Base-by-base conservation (phyloP, 768 basidiomycete species). In the Leccinum arenicola region DNA sequence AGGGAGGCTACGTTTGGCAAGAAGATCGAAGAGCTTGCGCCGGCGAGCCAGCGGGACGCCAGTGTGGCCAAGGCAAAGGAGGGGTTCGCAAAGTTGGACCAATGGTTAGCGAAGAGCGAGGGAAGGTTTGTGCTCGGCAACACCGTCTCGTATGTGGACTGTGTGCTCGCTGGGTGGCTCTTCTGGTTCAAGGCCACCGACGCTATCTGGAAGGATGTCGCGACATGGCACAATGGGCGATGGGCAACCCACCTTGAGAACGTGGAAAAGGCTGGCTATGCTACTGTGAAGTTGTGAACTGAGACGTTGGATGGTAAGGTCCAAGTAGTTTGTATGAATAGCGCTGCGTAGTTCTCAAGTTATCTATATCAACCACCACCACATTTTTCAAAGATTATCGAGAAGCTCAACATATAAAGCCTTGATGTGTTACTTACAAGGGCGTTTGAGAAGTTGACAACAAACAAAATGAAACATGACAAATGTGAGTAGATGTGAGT, bases 61-160 rank as follows among this genome's bases (percentile, higher is more conserved):
- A 63, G 68, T 31, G 67, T 74, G 72, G 66, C 58, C 17, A 66
- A 72, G 53, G 55, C 62, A 8, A 68, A 69, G 63, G 66, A 58
- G 15, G 74, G 56, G 3, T 60, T 73, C n/a, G 55, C 14, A 0
- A 66, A 55, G 27, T 49, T 80, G 8, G 69, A 68, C 14, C 25
- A 40, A 15, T 75, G 75, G 74, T 51, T 77, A 50, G 59, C 61
- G 6, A 69, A 64, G 58, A 69, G 68, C 4, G 50, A 58, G 17
- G 72, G 67, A 12, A 70, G 66, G 51, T 76, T 76, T 52, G 66
- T 75, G 36, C 68, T 74, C 55, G 80, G 77, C n/a, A 56, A 73
- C 35, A 64, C 58, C 1, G 8, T 73, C n/a, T 70, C 69, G 17
- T 77, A 73, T 54, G 74, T 74, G 4, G 80, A 80, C 49, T 61